phyloP scores from a whole-genome alignment of 176 grass and related monocot species.

The Aegilops bicornis region DNA sequence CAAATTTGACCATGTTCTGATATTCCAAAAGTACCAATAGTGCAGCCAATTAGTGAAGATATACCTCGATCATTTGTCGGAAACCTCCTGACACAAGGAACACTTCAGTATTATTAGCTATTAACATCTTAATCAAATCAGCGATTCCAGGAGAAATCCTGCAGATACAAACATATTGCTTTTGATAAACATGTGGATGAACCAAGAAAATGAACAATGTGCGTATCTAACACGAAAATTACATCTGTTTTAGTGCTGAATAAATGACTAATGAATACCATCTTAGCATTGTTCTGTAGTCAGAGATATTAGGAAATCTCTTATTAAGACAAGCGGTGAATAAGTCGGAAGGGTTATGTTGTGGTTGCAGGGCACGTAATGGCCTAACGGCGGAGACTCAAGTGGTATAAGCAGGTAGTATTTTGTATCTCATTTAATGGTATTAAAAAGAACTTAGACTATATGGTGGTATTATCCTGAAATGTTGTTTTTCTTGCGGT shows the following conservation, averaged over 20 bases:
- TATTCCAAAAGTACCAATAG: neutral
- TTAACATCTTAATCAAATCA: constrained; percentile 35
- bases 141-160: constrained; percentile 48
- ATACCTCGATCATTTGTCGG: constrained; percentile 43
- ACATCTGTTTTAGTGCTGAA: neutral
- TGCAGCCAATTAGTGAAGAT: neutral
- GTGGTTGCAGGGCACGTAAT: neutral
- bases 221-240: neutral
- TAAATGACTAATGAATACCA: neutral
- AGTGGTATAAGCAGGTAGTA: neutral
- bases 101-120: constrained; percentile 30
- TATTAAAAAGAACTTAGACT: neutral
- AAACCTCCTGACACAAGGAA: constrained; percentile 44
- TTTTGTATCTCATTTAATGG: neutral
- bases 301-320: neutral
- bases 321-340: neutral
- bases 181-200: constrained; percentile 1
- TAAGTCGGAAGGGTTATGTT: neutral
- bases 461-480: neutral
- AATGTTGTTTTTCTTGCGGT: neutral
- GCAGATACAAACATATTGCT: neutral
- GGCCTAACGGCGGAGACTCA: neutral
- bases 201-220: neutral
- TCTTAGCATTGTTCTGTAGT: neutral
- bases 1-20: neutral